Percentiles rank a stretch among this genome's conserved stretches.
These are phyloP conservation scores for Ulota crispa DNA, from an alignment of 225 moss, liverwort and hornwort genomes.

Conservation along the genomic window DNA sequence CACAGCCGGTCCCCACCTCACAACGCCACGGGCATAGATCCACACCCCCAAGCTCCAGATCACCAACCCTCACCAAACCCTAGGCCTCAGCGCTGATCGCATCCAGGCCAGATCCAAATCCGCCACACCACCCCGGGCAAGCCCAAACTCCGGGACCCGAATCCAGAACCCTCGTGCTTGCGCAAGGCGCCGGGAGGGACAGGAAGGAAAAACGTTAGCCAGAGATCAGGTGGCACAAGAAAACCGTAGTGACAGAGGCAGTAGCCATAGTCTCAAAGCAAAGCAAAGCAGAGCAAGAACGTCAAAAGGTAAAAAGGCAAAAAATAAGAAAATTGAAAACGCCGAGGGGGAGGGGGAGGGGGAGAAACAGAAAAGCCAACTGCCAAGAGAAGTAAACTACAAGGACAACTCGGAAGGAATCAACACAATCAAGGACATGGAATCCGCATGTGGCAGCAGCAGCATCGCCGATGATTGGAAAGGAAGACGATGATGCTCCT, in stretches of 20 bases:
- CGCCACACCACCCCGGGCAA: background rate
- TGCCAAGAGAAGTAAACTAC: background rate
- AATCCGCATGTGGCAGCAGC: slow-evolving; percentile 14
- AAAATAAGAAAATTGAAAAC: background rate
- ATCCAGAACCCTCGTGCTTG: slow-evolving; percentile 23
- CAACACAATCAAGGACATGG: slow-evolving; percentile 2
- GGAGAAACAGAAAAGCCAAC: background rate
- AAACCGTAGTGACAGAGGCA: background rate
- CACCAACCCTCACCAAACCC: slow-evolving; percentile 17
- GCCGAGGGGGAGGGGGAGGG: no score
- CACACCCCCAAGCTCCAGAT: slow-evolving; percentile 4
- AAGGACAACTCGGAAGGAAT: background rate
- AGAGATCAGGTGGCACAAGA: background rate
- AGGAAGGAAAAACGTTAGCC: background rate
- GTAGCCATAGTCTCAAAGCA: background rate
- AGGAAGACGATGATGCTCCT: background rate
- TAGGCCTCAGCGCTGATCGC: slow-evolving; percentile 9
- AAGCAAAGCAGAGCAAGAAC: background rate
- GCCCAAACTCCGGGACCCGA: slow-evolving; percentile 1
- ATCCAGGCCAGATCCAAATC: slow-evolving; percentile 12
- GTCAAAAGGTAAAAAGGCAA: background rate
- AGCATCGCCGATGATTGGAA: slow-evolving; percentile 1
- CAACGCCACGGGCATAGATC: slow-evolving; percentile 6
- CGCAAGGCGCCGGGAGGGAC: background rate
- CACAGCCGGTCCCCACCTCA: background rate